Evolutionary conservation across 352 stramenopile genomes (phyloP).

Genomic region (Phytopythium sindhum): DNA sequence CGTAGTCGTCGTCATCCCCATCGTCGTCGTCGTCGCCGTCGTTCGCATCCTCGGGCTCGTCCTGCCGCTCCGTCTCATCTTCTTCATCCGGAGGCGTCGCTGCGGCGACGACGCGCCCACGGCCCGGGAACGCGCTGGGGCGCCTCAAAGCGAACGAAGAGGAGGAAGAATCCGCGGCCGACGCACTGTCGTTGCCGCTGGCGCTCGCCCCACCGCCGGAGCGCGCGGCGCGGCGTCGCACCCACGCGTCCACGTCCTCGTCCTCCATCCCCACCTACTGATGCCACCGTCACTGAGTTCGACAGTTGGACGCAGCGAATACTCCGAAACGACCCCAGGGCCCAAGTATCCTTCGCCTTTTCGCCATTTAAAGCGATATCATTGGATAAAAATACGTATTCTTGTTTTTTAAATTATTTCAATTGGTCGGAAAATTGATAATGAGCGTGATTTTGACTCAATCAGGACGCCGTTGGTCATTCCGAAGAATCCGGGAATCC

Average conservation of each 20-base stretch:
- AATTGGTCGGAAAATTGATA: constrained; percentile 16
- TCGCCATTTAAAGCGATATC: not conserved
- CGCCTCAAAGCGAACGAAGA: not conserved
- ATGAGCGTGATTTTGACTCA: not conserved
- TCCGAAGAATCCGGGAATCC: not conserved
- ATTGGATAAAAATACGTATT: not conserved
- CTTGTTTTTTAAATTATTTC: not conserved
- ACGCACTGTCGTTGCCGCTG: not conserved
- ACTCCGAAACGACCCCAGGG: not conserved
- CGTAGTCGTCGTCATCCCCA: constrained; percentile 28
- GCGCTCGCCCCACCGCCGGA: not conserved
- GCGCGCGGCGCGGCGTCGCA: not conserved
- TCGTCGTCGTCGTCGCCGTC: constrained; percentile 25
- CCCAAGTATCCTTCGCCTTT: not conserved
- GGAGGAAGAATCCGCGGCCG: not conserved
- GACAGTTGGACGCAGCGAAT: constrained; percentile 3
- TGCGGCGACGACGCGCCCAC: not conserved
- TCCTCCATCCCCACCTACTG: not conserved
- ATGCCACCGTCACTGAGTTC: not conserved
- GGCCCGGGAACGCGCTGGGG: not conserved
- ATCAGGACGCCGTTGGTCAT: not conserved
- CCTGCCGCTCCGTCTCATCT: constrained; percentile 15
- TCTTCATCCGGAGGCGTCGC: constrained; percentile 20
- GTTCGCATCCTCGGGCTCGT: constrained; percentile 18
- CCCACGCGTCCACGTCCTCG: constrained; percentile 1